phyloP scores from a whole-genome alignment of 2,329 filamentous ascomycete species.

The Nothophaeocryptopus gaeumannii region DNA sequence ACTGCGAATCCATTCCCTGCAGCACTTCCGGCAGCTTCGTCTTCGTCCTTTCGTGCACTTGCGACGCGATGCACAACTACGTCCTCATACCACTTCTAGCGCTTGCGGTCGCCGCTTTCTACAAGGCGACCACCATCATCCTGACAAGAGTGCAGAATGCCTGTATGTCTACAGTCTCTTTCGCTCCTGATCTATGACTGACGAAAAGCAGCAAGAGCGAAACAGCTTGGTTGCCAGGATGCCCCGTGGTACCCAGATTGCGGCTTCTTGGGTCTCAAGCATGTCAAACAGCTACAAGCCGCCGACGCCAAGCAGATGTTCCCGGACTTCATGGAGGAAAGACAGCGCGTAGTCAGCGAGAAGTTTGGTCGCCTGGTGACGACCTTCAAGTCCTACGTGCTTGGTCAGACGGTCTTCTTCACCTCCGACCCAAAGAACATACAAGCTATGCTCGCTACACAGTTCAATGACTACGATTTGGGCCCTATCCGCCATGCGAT shows the following conservation, averaged over 20 bases:
- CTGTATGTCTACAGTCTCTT: conserved; percentile 3
- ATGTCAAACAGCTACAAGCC: conserved; percentile 28
- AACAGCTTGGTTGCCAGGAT: conserved; percentile 26
- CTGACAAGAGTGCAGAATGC: conserved; percentile 19
- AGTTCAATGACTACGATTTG: conserved; percentile 34
- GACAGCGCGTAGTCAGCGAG: conserved; percentile 26
- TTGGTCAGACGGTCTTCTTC: conserved; percentile 29
- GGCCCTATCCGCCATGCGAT: conserved; percentile 29
- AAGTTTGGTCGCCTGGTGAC: conserved; percentile 25
- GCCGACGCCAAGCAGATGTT: conserved; percentile 31
- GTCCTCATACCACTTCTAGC: conserved; percentile 24
- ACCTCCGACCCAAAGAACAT: conserved; percentile 37
- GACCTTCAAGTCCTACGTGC: conserved; percentile 26
- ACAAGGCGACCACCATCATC: conserved; percentile 24
- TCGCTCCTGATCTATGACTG: conserved; percentile 1
- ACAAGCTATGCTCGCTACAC: conserved; percentile 35
- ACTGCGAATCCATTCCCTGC: too few species aligned
- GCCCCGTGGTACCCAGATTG: conserved; percentile 22
- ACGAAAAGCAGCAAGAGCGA: conserved; percentile 22
- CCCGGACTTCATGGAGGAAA: conserved; percentile 30
- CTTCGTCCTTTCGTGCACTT: not conserved
- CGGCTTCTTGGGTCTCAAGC: conserved; percentile 31
- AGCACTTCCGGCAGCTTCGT: too few species aligned
- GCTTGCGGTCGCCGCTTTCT: conserved; percentile 23
- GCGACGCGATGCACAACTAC: conserved; percentile 22